A percentile compares a stretch with the other conserved stretches of the same genome.
These are phyloP conservation scores for Globisporangium spinosum DNA, from an alignment of 352 stramenopile genomes.

Conservation along the genomic window DNA sequence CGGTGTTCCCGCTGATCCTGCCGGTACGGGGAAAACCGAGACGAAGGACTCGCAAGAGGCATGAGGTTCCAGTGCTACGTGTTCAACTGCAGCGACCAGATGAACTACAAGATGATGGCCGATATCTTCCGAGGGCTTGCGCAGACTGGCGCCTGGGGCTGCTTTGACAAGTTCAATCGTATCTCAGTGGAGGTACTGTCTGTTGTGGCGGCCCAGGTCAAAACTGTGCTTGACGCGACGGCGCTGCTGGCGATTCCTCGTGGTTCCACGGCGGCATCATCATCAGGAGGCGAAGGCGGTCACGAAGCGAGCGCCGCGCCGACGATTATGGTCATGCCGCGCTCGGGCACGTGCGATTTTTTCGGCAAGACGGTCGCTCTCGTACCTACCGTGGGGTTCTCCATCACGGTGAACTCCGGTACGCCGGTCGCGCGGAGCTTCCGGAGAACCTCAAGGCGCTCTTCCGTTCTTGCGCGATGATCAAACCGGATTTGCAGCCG, in stretches of 20 bases:
- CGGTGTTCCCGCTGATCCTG: conserved; percentile 70
- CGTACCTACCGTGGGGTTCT: conserved; percentile 86
- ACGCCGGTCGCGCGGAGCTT: conserved; percentile 88
- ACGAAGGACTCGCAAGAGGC: conserved; percentile 78
- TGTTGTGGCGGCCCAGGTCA: conserved; percentile 96
- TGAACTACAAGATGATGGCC: conserved; percentile 96
- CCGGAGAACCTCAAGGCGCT: conserved; percentile 92
- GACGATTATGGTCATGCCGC: conserved; percentile 33
- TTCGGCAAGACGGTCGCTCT: conserved; percentile 86
- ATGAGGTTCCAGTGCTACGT: conserved; percentile 84
- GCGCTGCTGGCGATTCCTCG: conserved; percentile 22
- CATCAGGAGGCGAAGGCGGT: conserved; percentile 21
- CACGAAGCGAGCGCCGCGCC: conserved; percentile 9
- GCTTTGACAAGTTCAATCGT: conserved; percentile 97
- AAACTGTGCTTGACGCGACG: conserved; percentile 93
- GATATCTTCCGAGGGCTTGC: conserved; percentile 94
- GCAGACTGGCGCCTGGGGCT: conserved; percentile 94
- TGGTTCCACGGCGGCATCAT: conserved; percentile 15
- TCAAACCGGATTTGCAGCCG: conserved; percentile 86
- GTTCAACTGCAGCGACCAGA: conserved; percentile 88
- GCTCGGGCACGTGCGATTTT: conserved; percentile 80
- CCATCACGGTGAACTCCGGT: conserved; percentile 95
- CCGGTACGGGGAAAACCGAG: conserved; percentile 86
- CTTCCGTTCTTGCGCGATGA: conserved; percentile 92
- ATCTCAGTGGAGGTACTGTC: conserved; percentile 96